phyloP scores from a whole-genome alignment of 176 grass and related monocot species.

The Oryza rufipogon region DNA sequence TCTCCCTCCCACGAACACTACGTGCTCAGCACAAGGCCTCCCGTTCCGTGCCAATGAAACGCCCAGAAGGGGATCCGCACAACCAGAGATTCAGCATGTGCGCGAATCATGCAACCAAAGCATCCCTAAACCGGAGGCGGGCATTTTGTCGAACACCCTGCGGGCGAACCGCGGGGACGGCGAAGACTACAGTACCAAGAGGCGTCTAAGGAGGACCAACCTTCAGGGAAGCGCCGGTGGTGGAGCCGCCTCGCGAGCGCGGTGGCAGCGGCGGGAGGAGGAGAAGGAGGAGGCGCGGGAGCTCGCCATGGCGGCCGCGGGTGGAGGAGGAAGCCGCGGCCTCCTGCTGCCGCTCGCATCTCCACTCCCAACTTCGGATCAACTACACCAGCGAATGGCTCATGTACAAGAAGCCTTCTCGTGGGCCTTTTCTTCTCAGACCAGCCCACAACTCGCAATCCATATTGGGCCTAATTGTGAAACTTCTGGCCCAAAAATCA shows the following conservation, averaged over 20 bases:
- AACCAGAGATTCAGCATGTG: background rate
- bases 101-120: background rate
- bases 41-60: no score
- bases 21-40: background rate
- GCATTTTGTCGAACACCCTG: conserved; percentile 26
- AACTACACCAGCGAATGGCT: background rate
- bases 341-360: conserved; percentile 44
- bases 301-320: conserved; percentile 7
- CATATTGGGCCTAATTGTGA: no score
- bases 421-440: background rate
- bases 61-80: fast-evolving
- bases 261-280: background rate
- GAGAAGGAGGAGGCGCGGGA: background rate
- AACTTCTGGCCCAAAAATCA: no score
- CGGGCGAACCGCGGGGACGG: background rate
- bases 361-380: background rate
- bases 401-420: background rate
- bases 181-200: no score
- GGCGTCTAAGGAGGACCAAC: background rate
- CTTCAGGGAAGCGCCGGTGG: conserved; percentile 22
- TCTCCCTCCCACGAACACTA: no score
- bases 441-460: no score
- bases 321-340: conserved; percentile 46
- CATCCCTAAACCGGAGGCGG: no score
- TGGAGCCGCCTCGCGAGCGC: background rate